These are phyloP conservation scores for Pythium vanterpoolii DNA, from an alignment of 352 stramenopile genomes.

Conservation along the genomic window DNA sequence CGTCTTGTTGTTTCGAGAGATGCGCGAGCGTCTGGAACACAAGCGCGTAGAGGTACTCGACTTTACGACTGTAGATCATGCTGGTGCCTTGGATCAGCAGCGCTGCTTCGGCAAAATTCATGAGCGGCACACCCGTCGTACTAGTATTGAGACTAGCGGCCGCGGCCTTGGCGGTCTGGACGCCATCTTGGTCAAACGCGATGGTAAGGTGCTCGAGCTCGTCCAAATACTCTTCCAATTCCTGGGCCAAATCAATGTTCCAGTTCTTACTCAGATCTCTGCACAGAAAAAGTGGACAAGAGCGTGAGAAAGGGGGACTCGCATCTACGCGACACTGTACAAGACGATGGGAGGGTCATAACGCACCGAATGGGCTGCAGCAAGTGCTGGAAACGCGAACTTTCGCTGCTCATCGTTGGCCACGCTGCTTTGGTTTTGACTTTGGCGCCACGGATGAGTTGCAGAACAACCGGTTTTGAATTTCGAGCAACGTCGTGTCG, in stretches of 20 bases:
- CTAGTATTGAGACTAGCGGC: neutral
- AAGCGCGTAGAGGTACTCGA: conserved; percentile 93
- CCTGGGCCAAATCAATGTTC: conserved; percentile 88
- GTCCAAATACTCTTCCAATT: conserved; percentile 90
- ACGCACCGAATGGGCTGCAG: conserved; percentile 82
- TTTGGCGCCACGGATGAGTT: conserved; percentile 9
- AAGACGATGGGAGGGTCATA: neutral
- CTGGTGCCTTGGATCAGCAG: conserved; percentile 92
- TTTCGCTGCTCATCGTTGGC: conserved; percentile 35
- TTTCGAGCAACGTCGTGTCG: neutral
- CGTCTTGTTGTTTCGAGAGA: conserved; percentile 54
- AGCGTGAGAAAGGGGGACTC: neutral
- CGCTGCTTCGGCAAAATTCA: conserved; percentile 93
- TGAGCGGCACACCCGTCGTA: conserved; percentile 29
- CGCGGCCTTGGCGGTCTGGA: neutral
- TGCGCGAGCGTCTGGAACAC: conserved; percentile 91
- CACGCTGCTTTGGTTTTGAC: neutral
- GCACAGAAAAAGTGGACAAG: neutral
- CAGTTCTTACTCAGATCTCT: conserved; percentile 91
- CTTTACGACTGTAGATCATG: conserved; percentile 94
- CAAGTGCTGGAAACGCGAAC: conserved; percentile 72
- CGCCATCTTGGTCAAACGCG: conserved; percentile 52
- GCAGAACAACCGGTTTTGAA: conserved; percentile 3
- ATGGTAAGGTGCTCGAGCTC: conserved; percentile 76
- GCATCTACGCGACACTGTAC: neutral